Evolutionary conservation across 495 filamentous ascomycete genomes (phyloP).

Genomic region (Annulohypoxylon bovei): DNA sequence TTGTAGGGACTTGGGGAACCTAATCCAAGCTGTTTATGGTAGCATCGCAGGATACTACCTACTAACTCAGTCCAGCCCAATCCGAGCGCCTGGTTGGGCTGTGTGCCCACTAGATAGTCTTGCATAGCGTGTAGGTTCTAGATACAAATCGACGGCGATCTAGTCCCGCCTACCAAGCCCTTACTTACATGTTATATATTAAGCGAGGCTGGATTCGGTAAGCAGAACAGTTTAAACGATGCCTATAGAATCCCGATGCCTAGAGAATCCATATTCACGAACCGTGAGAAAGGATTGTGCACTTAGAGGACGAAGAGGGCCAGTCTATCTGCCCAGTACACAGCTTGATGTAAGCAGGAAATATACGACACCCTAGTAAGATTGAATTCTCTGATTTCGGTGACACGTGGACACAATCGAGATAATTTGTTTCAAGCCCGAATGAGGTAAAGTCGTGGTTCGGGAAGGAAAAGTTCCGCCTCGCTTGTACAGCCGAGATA

Average conservation of each 20-base stretch:
- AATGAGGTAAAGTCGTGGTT: constrained; percentile 15
- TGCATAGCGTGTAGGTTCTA: constrained; percentile 31
- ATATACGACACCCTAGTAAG: neutral
- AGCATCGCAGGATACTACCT: constrained; percentile 25
- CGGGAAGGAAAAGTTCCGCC: constrained; percentile 33
- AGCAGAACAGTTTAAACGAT: neutral
- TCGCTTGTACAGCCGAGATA: constrained; percentile 25
- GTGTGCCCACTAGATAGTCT: constrained; percentile 27
- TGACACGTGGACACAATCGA: neutral
- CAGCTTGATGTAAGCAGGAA: neutral
- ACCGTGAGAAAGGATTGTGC: neutral
- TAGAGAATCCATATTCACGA: neutral
- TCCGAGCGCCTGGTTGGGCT: constrained; percentile 34
- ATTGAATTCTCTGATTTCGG: neutral
- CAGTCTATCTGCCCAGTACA: too few relatives aligned
- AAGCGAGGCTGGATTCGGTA: constrained; percentile 1
- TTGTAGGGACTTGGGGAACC: constrained; percentile 17
- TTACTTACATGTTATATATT: neutral
- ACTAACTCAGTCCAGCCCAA: constrained; percentile 32
- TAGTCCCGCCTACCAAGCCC: constrained; percentile 6
- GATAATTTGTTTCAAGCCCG: neutral
- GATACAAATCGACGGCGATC: constrained; percentile 16
- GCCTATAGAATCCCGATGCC: too few relatives aligned
- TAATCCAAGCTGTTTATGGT: constrained; percentile 1
- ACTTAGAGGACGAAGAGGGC: neutral